These are phyloP conservation scores for Vanrija humicola DNA, from an alignment of 1,284 basidiomycete species.

Conservation along the genomic window DNA sequence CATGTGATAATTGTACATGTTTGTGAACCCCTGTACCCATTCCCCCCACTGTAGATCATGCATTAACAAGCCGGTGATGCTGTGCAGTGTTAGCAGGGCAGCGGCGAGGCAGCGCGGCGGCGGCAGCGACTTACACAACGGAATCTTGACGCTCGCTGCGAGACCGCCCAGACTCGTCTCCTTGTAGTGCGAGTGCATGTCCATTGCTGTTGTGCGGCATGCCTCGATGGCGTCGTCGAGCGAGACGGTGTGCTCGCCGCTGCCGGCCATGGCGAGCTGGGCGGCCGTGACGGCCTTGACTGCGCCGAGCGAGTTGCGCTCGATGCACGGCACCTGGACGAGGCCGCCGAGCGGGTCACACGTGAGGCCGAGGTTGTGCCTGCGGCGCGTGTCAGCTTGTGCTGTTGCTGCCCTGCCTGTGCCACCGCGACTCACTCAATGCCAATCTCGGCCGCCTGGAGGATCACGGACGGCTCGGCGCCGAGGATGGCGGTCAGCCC, in stretches of 20 bases:
- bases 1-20: too few species aligned
- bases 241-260: slow-evolving; percentile 57
- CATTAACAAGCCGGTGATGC: slow-evolving; percentile 25
- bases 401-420: too few species aligned
- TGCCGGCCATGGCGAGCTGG: slow-evolving; percentile 85
- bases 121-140: slow-evolving; percentile 51
- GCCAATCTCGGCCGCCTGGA: slow-evolving; percentile 88
- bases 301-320: slow-evolving; percentile 56
- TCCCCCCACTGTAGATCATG: not conserved
- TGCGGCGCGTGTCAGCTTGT: slow-evolving; percentile 1
- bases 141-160: slow-evolving; percentile 70
- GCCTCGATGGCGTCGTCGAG: slow-evolving; percentile 95
- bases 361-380: slow-evolving; percentile 77
- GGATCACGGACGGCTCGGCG: slow-evolving; percentile 55
- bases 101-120: not conserved
- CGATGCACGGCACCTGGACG: slow-evolving; percentile 86
- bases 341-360: slow-evolving; percentile 88
- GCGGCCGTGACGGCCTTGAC: slow-evolving; percentile 89
- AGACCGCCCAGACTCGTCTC: slow-evolving; percentile 69
- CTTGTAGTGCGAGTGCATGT: slow-evolving; percentile 61
- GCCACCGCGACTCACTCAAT: slow-evolving; percentile 53
- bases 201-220: slow-evolving; percentile 79
- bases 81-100: not conserved
- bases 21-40: too few species aligned
- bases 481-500: slow-evolving; percentile 93